Evolutionary conservation across 2,329 filamentous ascomycete genomes (phyloP).

Genomic region (Fusarium sp.): DNA sequence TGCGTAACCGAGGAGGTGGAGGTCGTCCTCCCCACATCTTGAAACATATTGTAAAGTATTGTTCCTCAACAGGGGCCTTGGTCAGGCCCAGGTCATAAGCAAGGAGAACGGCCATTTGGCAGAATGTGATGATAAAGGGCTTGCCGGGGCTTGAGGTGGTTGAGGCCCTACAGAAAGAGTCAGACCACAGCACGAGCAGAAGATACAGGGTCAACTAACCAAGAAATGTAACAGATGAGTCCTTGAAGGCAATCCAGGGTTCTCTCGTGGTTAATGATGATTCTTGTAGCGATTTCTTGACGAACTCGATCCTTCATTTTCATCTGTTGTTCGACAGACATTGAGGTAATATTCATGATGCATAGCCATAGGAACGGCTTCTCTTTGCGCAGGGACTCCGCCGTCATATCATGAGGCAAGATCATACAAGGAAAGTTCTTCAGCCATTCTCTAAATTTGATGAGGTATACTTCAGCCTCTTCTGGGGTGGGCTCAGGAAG

Average conservation of each 20-base stretch:
- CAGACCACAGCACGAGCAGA: conserved; percentile 9
- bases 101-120: conserved; percentile 60
- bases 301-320: conserved; percentile 59
- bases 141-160: conserved; percentile 57
- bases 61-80: conserved; percentile 55
- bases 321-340: conserved; percentile 58
- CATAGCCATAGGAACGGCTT: conserved; percentile 66
- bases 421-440: conserved; percentile 62
- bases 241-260: conserved; percentile 68
- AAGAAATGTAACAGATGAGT: conserved; percentile 62
- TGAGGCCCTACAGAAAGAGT: conserved; percentile 53
- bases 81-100: conserved; percentile 64
- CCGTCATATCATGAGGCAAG: conserved; percentile 56
- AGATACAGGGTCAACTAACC: conserved; percentile 53
- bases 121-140: conserved; percentile 62
- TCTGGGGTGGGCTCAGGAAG: conserved; percentile 51
- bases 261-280: conserved; percentile 65
- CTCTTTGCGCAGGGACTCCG: conserved; percentile 56
- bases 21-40: conserved; percentile 53
- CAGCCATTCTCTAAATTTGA: conserved; percentile 60
- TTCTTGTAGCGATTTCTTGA: conserved; percentile 60
- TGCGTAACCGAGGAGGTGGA: conserved; percentile 54
- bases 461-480: conserved; percentile 59
- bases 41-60: conserved; percentile 55
- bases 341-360: conserved; percentile 63